Evolutionary conservation across 805 yeast genomes (phyloP).

Genomic region (Lachancea fermentati): DNA sequence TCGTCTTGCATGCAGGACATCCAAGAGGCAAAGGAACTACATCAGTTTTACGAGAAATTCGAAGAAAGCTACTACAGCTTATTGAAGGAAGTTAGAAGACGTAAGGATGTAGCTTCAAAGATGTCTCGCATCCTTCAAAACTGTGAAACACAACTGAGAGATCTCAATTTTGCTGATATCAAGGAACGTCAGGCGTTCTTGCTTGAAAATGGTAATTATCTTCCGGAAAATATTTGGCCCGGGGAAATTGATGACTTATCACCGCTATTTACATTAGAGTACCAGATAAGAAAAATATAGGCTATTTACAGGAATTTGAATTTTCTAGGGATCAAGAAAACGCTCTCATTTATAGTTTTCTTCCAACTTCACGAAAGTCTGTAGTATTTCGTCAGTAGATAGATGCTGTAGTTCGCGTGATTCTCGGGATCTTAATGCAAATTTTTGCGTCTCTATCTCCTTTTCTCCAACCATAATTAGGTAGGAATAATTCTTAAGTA

Average conservation of each 20-base stretch:
- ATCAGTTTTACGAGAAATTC: conserved; percentile 47
- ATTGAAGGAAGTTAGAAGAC: conserved; percentile 47
- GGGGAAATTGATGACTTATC: conserved; percentile 34
- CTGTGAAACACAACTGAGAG: conserved; percentile 37
- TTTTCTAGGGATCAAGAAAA: neutral
- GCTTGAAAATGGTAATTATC: conserved; percentile 43
- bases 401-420: conserved; percentile 41
- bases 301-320: neutral
- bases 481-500: conserved; percentile 67
- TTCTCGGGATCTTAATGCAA: conserved; percentile 59
- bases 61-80: conserved; percentile 47
- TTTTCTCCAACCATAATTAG: conserved; percentile 83
- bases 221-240: conserved; percentile 53
- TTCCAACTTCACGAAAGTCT: conserved; percentile 52
- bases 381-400: conserved; percentile 46
- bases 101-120: conserved; percentile 38
- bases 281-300: conserved; percentile 9
- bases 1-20: conserved; percentile 25
- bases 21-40: conserved; percentile 31
- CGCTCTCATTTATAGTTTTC: conserved; percentile 37
- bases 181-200: conserved; percentile 40
- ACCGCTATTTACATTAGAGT: conserved; percentile 26
- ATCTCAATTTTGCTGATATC: conserved; percentile 41
- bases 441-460: conserved; percentile 55
- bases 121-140: conserved; percentile 38